These are phyloP conservation scores for Trichoderma brevicompactum DNA, from an alignment of 2,329 filamentous ascomycete species.

Conservation along the genomic window DNA sequence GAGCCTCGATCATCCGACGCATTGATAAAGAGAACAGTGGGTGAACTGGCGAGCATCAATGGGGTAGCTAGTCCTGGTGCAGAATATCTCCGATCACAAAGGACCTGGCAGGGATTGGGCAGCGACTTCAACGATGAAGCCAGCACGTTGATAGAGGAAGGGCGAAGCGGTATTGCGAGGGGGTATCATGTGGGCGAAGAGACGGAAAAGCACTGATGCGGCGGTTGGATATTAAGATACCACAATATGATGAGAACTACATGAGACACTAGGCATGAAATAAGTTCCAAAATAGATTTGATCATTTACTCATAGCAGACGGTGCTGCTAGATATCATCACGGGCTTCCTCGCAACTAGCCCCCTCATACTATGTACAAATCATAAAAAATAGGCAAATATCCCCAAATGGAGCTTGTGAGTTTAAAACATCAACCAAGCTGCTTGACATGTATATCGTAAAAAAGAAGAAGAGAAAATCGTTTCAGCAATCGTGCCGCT, in stretches of 20 bases:
- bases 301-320: slow-evolving; percentile 8
- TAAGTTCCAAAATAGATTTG: not conserved
- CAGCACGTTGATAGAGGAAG: slow-evolving; percentile 79
- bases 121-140: slow-evolving; percentile 73
- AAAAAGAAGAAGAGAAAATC: not conserved
- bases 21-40: slow-evolving; percentile 62
- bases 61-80: slow-evolving; percentile 90
- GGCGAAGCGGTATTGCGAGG: slow-evolving; percentile 82
- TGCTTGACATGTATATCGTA: not conserved
- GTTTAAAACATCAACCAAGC: not conserved
- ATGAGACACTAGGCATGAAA: not conserved
- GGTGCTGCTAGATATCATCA: slow-evolving; percentile 4
- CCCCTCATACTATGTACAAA: slow-evolving; percentile 21
- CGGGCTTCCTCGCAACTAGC: not conserved
- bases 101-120: slow-evolving; percentile 91
- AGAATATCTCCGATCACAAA: slow-evolving; percentile 77
- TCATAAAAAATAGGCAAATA: not conserved
- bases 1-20: slow-evolving; percentile 31
- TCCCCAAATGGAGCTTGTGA: not conserved
- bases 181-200: slow-evolving; percentile 79
- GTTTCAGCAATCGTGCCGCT: not conserved
- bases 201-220: slow-evolving; percentile 41
- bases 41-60: slow-evolving; percentile 79
- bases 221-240: not conserved
- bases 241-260: not conserved